Evolutionary conservation across 2,329 filamentous ascomycete genomes (phyloP).

Genomic region (Colletotrichum sp.): DNA sequence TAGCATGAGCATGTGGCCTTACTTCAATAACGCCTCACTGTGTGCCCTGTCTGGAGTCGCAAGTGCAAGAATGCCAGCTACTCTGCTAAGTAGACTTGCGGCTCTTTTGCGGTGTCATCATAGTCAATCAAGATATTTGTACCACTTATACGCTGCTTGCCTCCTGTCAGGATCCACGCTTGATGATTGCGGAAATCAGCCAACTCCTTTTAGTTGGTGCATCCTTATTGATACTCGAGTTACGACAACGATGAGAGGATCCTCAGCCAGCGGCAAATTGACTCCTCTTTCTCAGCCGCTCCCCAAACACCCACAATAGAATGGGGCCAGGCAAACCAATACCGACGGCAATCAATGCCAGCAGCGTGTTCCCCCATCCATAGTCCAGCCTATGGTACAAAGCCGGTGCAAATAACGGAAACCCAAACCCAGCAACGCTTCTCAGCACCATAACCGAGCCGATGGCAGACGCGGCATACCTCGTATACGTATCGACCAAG

Average conservation of each 20-base stretch:
- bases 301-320: conserved; percentile 50
- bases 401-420: conserved; percentile 55
- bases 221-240: not conserved
- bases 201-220: not conserved
- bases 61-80: not conserved
- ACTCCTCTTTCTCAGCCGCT: conserved; percentile 33
- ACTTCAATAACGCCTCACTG: not conserved
- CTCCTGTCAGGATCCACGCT: not conserved
- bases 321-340: conserved; percentile 46
- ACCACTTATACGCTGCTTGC: not conserved
- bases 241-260: not conserved
- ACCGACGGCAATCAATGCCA: conserved; percentile 47
- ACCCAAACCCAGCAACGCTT: conserved; percentile 54
- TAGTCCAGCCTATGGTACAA: conserved; percentile 50
- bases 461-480: conserved; percentile 50
- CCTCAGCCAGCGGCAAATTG: conserved; percentile 14
- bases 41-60: not conserved
- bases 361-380: conserved; percentile 45
- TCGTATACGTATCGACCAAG: conserved; percentile 52
- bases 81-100: not conserved
- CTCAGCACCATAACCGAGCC: conserved; percentile 49
- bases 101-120: not conserved
- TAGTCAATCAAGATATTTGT: conserved; percentile 17
- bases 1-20: conserved; percentile 20
- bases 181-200: not conserved